phyloP scores from a whole-genome alignment of 208 protist species.

The Blastocrithidia nonstop region DNA sequence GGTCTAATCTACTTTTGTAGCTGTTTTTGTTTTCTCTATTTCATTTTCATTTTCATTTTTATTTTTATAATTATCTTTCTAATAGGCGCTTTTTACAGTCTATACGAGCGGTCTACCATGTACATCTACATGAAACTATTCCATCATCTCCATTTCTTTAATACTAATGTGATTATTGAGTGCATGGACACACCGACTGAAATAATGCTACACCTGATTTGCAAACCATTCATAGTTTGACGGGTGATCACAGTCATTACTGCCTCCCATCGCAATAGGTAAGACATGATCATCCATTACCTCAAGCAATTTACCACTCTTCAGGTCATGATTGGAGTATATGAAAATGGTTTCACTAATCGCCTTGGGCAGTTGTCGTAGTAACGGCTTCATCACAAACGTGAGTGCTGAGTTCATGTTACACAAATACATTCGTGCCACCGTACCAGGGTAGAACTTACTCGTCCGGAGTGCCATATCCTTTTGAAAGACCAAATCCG shows the following conservation, averaged over 20 bases:
- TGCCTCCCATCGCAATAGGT: slow-evolving; percentile 44
- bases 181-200: slow-evolving; percentile 15
- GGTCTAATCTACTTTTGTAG: too few relatives aligned
- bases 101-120: too few relatives aligned
- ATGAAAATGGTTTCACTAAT: slow-evolving; percentile 56
- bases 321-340: slow-evolving; percentile 28
- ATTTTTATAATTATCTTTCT: too few relatives aligned
- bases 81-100: too few relatives aligned
- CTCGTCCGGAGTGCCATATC: slow-evolving; percentile 57
- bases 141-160: slow-evolving; percentile 57
- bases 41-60: too few relatives aligned
- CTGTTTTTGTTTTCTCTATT: too few relatives aligned
- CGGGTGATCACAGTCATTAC: slow-evolving; percentile 42
- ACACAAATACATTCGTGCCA: slow-evolving; percentile 47
- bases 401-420: slow-evolving; percentile 50
- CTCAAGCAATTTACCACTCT: slow-evolving; percentile 32
- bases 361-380: slow-evolving; percentile 29
- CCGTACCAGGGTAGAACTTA: slow-evolving; percentile 54
- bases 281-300: slow-evolving; percentile 37
- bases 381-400: slow-evolving; percentile 47
- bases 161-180: slow-evolving; percentile 17
- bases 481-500: slow-evolving; percentile 54
- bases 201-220: slow-evolving; percentile 33
- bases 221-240: slow-evolving; percentile 36
- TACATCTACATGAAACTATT: slow-evolving; percentile 27